Evolutionary conservation across 2,329 filamentous ascomycete species (phyloP).

Genomic region (Penicillium crustosum): DNA sequence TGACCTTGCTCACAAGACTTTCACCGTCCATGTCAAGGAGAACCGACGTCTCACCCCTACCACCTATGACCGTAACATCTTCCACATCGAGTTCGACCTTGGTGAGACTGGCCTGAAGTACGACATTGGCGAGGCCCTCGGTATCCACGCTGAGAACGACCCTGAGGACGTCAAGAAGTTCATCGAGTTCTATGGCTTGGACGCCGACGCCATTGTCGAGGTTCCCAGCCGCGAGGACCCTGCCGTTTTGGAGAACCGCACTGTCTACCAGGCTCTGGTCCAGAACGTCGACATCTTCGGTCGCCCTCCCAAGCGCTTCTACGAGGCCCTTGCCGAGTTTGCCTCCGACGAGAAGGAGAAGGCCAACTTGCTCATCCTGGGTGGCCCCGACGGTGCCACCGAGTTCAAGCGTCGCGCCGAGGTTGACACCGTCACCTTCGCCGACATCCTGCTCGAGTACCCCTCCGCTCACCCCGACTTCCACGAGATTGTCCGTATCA

Average conservation of each 20-base stretch:
- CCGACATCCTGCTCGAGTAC: conserved; percentile 87
- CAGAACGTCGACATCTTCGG: conserved; percentile 98
- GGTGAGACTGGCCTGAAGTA: conserved; percentile 89
- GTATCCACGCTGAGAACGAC: conserved; percentile 95
- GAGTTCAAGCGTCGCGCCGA: conserved; percentile 93
- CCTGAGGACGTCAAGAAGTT: conserved; percentile 74
- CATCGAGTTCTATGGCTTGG: conserved; percentile 84
- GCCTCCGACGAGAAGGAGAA: conserved; percentile 80
- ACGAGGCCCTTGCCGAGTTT: conserved; percentile 85
- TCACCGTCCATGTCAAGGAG: conserved; percentile 86
- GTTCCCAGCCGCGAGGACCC: conserved; percentile 81
- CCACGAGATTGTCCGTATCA: conserved; percentile 83
- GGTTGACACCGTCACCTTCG: conserved; percentile 86
- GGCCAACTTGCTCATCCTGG: conserved; percentile 73
- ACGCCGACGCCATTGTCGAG: conserved; percentile 82
- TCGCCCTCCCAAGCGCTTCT: conserved; percentile 95
- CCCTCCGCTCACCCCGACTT: conserved; percentile 83
- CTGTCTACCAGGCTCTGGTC: conserved; percentile 83
- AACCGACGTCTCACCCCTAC: conserved; percentile 86
- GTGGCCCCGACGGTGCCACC: conserved; percentile 72
- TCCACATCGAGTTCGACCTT: conserved; percentile 99
- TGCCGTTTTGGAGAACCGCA: conserved; percentile 76
- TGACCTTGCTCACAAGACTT: conserved; percentile 81
- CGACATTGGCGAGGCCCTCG: conserved; percentile 94
- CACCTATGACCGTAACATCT: conserved; percentile 96